phyloP scores from a whole-genome alignment of 352 stramenopile species.

The Phytophthora meadii region DNA sequence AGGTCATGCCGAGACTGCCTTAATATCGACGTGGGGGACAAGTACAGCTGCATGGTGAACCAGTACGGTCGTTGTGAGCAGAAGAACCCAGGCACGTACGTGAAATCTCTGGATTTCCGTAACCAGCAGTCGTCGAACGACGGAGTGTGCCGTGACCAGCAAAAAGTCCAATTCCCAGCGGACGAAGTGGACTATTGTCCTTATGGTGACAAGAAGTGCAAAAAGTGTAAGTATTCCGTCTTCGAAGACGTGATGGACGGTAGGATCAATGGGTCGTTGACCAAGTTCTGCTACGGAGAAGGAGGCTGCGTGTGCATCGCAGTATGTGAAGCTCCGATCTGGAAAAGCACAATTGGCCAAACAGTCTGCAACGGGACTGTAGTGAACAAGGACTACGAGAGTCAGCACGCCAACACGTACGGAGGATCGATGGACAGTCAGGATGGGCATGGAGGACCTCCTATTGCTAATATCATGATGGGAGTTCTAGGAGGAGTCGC shows the following conservation, averaged over 20 bases:
- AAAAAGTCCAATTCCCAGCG: slow-evolving; percentile 51
- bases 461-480: slow-evolving; percentile 26
- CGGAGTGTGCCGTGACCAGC: slow-evolving; percentile 29
- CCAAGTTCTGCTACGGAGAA: slow-evolving; percentile 47
- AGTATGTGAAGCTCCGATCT: slow-evolving; percentile 48
- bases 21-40: slow-evolving; percentile 45
- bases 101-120: slow-evolving; percentile 26
- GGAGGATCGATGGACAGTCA: slow-evolving; percentile 11
- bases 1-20: slow-evolving; percentile 71
- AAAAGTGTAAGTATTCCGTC: slow-evolving; percentile 29
- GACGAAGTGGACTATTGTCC: slow-evolving; percentile 49
- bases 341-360: slow-evolving; percentile 36
- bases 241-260: slow-evolving; percentile 44
- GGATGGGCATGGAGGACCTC: slow-evolving; percentile 5
- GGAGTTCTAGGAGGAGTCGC: slow-evolving; percentile 42
- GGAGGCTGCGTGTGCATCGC: slow-evolving; percentile 47
- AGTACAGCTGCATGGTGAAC: slow-evolving; percentile 51
- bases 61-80: slow-evolving; percentile 47
- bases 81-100: slow-evolving; percentile 36
- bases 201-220: slow-evolving; percentile 36
- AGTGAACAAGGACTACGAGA: slow-evolving; percentile 29
- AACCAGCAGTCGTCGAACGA: slow-evolving; percentile 39
- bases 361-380: slow-evolving; percentile 40
- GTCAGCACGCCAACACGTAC: slow-evolving; percentile 35
- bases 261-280: slow-evolving; percentile 40